phyloP scores from a whole-genome alignment of 2,329 filamentous ascomycete species.

The Trichocomaceae sp. region DNA sequence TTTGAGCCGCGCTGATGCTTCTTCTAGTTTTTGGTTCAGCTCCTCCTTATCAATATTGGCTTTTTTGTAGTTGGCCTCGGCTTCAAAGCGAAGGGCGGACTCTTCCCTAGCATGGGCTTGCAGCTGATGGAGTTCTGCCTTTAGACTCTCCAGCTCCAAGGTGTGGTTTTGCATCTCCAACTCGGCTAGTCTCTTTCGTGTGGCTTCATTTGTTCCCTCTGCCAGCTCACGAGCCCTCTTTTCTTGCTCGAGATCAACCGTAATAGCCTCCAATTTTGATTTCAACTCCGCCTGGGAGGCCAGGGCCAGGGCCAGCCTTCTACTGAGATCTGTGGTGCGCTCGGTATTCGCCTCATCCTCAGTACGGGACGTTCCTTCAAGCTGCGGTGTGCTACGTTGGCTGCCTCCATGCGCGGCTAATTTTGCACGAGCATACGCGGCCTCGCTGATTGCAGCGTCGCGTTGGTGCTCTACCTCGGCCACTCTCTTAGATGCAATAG shows the following conservation, averaged over 20 bases:
- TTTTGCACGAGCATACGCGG: constrained; percentile 89
- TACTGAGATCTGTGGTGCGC: constrained; percentile 66
- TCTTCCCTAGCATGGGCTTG: constrained; percentile 77
- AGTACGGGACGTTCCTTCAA: constrained; percentile 45
- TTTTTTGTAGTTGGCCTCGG: constrained; percentile 65
- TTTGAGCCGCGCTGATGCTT: constrained; percentile 58
- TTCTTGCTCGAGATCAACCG: constrained; percentile 70
- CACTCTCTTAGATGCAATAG: constrained; percentile 78
- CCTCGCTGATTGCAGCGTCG: constrained; percentile 89
- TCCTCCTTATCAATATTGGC: constrained; percentile 83
- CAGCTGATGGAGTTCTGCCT: constrained; percentile 73
- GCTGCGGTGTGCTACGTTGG: constrained; percentile 51
- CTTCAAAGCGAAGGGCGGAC: constrained; percentile 68
- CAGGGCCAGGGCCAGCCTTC: constrained; percentile 74
- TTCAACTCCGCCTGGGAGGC: constrained; percentile 75
- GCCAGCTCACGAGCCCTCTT: constrained; percentile 73
- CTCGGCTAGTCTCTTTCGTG: constrained; percentile 75
- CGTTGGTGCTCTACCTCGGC: constrained; percentile 92
- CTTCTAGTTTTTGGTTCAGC: constrained; percentile 61
- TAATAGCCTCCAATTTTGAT: constrained; percentile 62
- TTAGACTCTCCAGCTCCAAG: constrained; percentile 75
- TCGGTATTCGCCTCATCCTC: constrained; percentile 54
- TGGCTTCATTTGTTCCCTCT: constrained; percentile 77
- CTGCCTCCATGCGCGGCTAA: constrained; percentile 74
- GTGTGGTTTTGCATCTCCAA: constrained; percentile 78